These are phyloP conservation scores for Herpetomonas tarakana DNA, from an alignment of 208 protist species.

Conservation along the genomic window DNA sequence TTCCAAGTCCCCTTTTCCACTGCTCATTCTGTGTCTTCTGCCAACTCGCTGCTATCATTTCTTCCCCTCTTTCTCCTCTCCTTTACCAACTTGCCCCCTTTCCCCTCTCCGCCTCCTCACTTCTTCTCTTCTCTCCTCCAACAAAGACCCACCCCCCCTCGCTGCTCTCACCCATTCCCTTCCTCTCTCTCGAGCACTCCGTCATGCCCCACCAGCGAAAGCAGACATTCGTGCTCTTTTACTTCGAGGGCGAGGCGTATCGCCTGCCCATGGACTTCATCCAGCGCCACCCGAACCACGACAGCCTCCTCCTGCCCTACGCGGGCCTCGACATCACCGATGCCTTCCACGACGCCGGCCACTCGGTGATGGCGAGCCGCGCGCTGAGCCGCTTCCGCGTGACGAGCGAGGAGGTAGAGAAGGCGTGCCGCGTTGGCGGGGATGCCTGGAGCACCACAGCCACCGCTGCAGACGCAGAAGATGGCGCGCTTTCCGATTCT, in stretches of 20 bases:
- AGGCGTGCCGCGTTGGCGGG: neutral
- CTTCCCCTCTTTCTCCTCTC: too few relatives aligned
- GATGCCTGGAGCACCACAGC: neutral
- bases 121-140: too few relatives aligned
- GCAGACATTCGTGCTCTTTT: slow-evolving; percentile 13
- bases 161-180: too few relatives aligned
- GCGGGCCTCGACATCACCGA: slow-evolving; percentile 13
- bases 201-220: too few relatives aligned
- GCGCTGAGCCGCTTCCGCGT: neutral
- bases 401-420: neutral
- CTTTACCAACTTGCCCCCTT: too few relatives aligned
- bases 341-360: slow-evolving; percentile 12
- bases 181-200: too few relatives aligned
- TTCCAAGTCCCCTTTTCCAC: too few relatives aligned
- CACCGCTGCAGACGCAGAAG: neutral
- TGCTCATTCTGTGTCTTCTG: too few relatives aligned
- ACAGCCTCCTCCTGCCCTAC: slow-evolving; percentile 7
- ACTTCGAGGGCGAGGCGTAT: slow-evolving; percentile 12
- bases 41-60: too few relatives aligned
- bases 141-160: too few relatives aligned
- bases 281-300: slow-evolving; percentile 12
- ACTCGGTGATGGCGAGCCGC: neutral
- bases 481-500: too few relatives aligned
- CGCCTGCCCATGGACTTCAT: slow-evolving; percentile 12
- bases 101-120: too few relatives aligned